Conservation (phyloP, 2,329 filamentous ascomycete species). For the Diaporthe sp. region DNA sequence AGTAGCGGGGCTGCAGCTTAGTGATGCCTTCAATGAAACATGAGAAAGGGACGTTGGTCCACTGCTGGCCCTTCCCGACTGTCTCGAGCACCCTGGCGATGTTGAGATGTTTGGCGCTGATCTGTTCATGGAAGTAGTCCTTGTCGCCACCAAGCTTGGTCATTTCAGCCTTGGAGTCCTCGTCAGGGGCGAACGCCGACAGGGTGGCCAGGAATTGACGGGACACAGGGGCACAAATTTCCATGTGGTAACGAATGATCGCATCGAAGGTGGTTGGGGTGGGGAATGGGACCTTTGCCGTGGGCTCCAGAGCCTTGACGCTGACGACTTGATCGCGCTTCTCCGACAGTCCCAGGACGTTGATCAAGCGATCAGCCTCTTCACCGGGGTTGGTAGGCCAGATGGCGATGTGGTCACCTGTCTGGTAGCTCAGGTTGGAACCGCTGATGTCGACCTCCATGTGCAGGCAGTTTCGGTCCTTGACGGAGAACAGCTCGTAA, state of each 20-base stretch:
- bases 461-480: slow-evolving; percentile 95
- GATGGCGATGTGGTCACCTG: slow-evolving; percentile 95
- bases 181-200: slow-evolving; percentile 89
- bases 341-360: slow-evolving; percentile 79
- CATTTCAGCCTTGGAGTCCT: slow-evolving; percentile 89
- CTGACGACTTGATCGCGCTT: slow-evolving; percentile 88
- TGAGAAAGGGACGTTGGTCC: slow-evolving; percentile 91
- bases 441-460: slow-evolving; percentile 93
- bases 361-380: slow-evolving; percentile 91
- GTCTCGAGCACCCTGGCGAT: slow-evolving; percentile 86
- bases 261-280: slow-evolving; percentile 97
- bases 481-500: slow-evolving; percentile 89
- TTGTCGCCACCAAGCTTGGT: slow-evolving; percentile 91
- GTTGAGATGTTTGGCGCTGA: slow-evolving; percentile 86
- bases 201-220: slow-evolving; percentile 93
- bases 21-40: slow-evolving; percentile 92
- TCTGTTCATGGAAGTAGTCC: slow-evolving; percentile 92
- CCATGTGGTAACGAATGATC: slow-evolving; percentile 94
- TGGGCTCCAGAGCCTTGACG: slow-evolving; percentile 93
- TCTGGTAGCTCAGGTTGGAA: slow-evolving; percentile 93
- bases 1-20: slow-evolving; percentile 98
- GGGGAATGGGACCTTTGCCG: slow-evolving; percentile 97
- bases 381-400: slow-evolving; percentile 97
- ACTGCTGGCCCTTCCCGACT: slow-evolving; percentile 80
- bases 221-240: slow-evolving; percentile 94